Evolutionary conservation across 2,329 filamentous ascomycete species (phyloP), one percentile per base, ranked within the genome.

Genomic region (Aquanectria penicillioides): DNA sequence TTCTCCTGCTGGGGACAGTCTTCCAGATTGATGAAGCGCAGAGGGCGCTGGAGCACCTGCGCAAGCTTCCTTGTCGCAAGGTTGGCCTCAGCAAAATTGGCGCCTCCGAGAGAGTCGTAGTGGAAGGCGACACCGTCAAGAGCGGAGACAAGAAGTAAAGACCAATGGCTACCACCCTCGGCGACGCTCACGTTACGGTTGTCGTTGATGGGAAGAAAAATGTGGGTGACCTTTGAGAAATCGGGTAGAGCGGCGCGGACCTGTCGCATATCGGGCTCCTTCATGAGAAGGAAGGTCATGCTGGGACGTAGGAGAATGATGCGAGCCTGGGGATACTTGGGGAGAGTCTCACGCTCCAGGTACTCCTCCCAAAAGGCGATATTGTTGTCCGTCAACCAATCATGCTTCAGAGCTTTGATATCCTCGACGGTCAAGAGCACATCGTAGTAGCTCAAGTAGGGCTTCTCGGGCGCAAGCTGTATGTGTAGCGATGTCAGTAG

Each of bases 361-460:
- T 88, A 97, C 84, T 98, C 94, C 84, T 98, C 92, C 94, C 95
- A 99, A 74, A 99, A 98, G 47, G 93, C 90, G 66, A 99, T 98
- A 69, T 93, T 94, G 80, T 97, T 97, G 75, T 99, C 95, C 37
- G 94, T 97, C 49, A 99, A 83, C 95, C 95, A 99, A 81, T 97
- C 95, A 76, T 91, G 84, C 77, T 91, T 93, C 57, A 99, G 86
- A 13, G 90, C 89, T 74, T 94, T 91, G 67, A 98, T 86, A 76
- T 99, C 95, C 74, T 95, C 92, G 73, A 89, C 87, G 47, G 92
- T 97, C 67, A 98, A 65, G 44, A 73, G 67, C n/a, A 77, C 74
- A 59, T 78, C 78, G 66, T 79, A 77, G 61, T 80, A 78, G 62
- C 74, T 77, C 38, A 78, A 73, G 55, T 77, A 77, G 6, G 74